A percentile compares a stretch with the other conserved stretches of the same genome.
phyloP scores from a whole-genome alignment of 345 rosid genomes.

The Odontarrhena argentea region DNA sequence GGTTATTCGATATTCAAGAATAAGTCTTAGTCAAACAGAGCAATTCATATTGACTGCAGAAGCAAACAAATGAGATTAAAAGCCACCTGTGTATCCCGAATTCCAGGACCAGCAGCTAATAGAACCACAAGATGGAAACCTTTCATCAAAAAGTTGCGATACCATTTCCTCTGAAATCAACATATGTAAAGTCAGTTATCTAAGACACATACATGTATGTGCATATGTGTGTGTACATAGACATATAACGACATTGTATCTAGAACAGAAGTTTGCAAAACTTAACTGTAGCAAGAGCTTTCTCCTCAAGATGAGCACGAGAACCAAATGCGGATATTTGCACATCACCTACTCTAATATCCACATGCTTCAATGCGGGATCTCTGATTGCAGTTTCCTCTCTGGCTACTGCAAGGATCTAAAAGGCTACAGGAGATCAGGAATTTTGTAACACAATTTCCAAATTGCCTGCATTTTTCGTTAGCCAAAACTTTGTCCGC shows the following conservation, averaged over 20 bases:
- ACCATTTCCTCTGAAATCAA: constrained; percentile 88
- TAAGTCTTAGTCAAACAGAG: neutral
- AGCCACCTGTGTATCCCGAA: constrained; percentile 94
- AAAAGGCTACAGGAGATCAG: constrained; percentile 48
- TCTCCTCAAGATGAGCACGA: constrained; percentile 97
- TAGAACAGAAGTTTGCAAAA: constrained; percentile 22
- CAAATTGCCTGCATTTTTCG: neutral
- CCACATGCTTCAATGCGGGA: constrained; percentile 44
- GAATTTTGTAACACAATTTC: constrained; percentile 23
- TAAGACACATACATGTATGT: neutral
- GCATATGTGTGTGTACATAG: constrained; percentile 7
- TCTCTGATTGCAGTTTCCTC: constrained; percentile 54
- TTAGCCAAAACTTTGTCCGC: constrained; percentile 28
- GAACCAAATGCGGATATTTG: constrained; percentile 91
- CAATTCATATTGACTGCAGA: constrained; percentile 10
- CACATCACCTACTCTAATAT: constrained; percentile 63
- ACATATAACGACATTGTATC: constrained; percentile 5
- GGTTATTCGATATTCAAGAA: neutral
- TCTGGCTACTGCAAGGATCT: constrained; percentile 81
- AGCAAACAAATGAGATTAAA: neutral
- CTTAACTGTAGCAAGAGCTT: constrained; percentile 92
- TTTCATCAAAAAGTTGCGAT: constrained; percentile 95
- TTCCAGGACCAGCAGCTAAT: constrained; percentile 88
- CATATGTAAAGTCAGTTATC: constrained; percentile 33
- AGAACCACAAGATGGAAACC: constrained; percentile 95